phyloP scores from a whole-genome alignment of 768 basidiomycete genomes.

The Paxillus ammoniavirescens region DNA sequence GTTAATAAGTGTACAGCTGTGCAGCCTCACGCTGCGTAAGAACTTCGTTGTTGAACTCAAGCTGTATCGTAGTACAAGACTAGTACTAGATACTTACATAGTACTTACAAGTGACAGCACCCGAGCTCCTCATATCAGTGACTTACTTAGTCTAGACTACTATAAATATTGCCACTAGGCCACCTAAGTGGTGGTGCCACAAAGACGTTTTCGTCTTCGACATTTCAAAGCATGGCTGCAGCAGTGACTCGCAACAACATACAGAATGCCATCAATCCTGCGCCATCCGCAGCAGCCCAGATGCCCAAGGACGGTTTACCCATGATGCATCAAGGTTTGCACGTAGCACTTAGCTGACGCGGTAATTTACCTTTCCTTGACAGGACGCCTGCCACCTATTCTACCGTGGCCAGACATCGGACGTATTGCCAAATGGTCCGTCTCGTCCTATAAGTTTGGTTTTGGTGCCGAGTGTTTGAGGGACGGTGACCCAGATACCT shows the following conservation, averaged over 20 bases:
- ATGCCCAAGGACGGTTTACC: conserved; percentile 36
- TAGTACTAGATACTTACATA: too few relatives aligned
- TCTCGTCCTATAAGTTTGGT: conserved; percentile 95
- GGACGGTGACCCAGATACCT: conserved; percentile 87
- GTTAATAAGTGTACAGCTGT: too few relatives aligned
- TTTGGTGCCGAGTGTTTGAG: conserved; percentile 92
- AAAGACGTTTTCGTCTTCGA: too few relatives aligned
- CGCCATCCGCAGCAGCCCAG: conserved; percentile 10
- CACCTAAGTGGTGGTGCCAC: too few relatives aligned
- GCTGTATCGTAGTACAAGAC: too few relatives aligned
- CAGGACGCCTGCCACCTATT: conserved; percentile 44
- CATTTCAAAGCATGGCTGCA: conserved; percentile 13
- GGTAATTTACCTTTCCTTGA: background rate
- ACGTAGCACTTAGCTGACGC: background rate
- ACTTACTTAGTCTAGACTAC: too few relatives aligned
- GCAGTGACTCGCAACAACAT: conserved; percentile 10
- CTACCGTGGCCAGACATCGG: conserved; percentile 85
- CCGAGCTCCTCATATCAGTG: too few relatives aligned
- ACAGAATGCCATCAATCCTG: conserved; percentile 12
- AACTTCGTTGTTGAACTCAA: too few relatives aligned
- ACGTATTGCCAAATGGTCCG: conserved; percentile 88
- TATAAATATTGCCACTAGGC: too few relatives aligned
- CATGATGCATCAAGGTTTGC: conserved; percentile 38
- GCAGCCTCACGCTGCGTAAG: too few relatives aligned
- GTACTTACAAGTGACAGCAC: too few relatives aligned